phyloP scores from a whole-genome alignment of 352 stramenopile genomes.

The Phytophthora citrophthora region DNA sequence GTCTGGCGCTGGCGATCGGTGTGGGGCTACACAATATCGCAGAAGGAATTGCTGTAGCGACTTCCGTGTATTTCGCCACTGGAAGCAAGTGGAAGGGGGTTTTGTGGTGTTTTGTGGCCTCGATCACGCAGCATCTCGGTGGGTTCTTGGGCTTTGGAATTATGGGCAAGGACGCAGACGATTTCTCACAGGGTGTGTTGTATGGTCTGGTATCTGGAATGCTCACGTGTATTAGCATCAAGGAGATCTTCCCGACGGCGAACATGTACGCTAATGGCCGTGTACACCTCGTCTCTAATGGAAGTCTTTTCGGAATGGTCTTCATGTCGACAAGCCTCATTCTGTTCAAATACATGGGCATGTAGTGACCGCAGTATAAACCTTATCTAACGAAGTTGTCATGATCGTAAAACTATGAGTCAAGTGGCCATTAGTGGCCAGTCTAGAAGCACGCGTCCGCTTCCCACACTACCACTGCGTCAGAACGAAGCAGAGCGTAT shows the following conservation, averaged over 20 bases:
- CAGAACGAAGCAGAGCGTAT: no score
- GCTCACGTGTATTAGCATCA: conserved; percentile 94
- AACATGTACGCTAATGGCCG: conserved; percentile 87
- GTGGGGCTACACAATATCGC: conserved; percentile 97
- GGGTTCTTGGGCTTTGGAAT: conserved; percentile 85
- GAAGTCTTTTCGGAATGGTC: conserved; percentile 86
- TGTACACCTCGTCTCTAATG: conserved; percentile 77
- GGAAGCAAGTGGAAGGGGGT: conserved; percentile 93
- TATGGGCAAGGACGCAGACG: conserved; percentile 49
- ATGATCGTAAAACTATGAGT: no score
- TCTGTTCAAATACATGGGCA: conserved; percentile 77
- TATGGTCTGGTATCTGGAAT: conserved; percentile 94
- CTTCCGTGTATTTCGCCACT: conserved; percentile 96
- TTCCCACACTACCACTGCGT: no score
- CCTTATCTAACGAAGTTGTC: conserved; percentile 11
- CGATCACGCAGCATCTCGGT: conserved; percentile 86
- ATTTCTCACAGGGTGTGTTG: conserved; percentile 78
- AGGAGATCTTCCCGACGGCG: conserved; percentile 92
- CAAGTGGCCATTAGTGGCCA: neutral
- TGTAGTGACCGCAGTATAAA: conserved; percentile 19
- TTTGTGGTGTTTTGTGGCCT: conserved; percentile 86
- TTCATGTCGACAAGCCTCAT: conserved; percentile 91
- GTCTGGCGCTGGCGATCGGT: conserved; percentile 89
- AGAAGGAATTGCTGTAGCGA: conserved; percentile 93
- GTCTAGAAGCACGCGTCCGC: neutral